Base-by-base conservation (phyloP, 2,329 filamentous ascomycete species). In the Stylonectria norvegica region DNA sequence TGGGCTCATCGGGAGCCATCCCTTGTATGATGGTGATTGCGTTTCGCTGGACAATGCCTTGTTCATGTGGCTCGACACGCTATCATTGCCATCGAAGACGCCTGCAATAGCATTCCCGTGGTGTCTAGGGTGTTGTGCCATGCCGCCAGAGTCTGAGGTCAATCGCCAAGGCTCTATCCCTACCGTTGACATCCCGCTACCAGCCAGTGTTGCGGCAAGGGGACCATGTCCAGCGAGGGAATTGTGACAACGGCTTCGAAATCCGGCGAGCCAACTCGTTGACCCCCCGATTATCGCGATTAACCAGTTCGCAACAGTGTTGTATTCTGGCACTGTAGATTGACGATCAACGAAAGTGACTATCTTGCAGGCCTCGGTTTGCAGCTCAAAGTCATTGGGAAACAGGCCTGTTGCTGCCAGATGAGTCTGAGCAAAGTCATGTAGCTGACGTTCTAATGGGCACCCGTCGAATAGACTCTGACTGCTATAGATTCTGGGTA, bases 401-500 rank as follows among this genome's bases (percentile, higher is more conserved):
- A 20, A 20, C 16, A 20, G 5, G 12, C 27, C 25, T 30, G 16
- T 2, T 31, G 14, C 7, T 11, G 35, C 7, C 40, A 12, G n/a
- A 11, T 20, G 7, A 20, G 34, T 39, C 6, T 30, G 40, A 3
- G 54, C 41, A n/a, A 50, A 48, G 3, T 43, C 28, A 2, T 42
- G 17, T 0, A 61, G 16, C 1, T 50, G 50, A 3, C 33, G n/a
- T 22, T 61, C 59, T 1, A 61, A 49, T 6, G 53, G 51, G 8
- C 59, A 61, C 0, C 44, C 43, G 11, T 61, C 55, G 12, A 61
- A 62, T 0, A 59, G 52, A 1, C 50, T 43, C 0, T 38, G 36
- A 22, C 62, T 62, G 1, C 59, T 57, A 4, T 59, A 57, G 14
- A 60, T 55, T 2, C 36, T 43, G 5, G 58, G 42, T 7, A 42